phyloP scores from a whole-genome alignment of 495 filamentous ascomycete species.

The Hypoxylon lenormandii region DNA sequence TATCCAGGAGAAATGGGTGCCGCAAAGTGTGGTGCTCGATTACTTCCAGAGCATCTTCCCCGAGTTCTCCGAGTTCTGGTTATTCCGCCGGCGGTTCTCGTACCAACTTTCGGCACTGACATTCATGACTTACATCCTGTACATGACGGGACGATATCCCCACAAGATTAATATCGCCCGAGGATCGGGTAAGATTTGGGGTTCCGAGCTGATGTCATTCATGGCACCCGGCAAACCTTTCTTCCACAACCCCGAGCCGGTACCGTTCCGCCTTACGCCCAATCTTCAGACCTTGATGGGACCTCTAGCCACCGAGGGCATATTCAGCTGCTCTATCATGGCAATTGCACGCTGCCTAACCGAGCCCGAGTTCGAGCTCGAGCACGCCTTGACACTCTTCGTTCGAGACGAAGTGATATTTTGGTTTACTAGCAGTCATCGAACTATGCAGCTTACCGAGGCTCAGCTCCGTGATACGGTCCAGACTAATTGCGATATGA shows the following conservation, averaged over 20 bases:
- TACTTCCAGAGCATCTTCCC: constrained; percentile 92
- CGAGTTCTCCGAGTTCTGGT: constrained; percentile 92
- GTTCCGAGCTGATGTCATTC: constrained; percentile 86
- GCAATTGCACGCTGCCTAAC: constrained; percentile 94
- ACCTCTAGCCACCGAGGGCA: constrained; percentile 91
- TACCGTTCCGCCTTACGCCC: constrained; percentile 96
- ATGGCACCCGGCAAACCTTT: constrained; percentile 82
- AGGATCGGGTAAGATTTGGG: constrained; percentile 92
- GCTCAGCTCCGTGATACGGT: constrained; percentile 85
- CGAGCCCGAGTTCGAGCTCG: constrained; percentile 89
- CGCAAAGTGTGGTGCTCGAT: constrained; percentile 79
- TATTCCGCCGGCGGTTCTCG: constrained; percentile 94
- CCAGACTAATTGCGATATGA: constrained; percentile 84
- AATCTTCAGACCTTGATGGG: constrained; percentile 96
- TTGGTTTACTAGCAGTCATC: constrained; percentile 89
- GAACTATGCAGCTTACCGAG: constrained; percentile 68
- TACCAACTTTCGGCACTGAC: constrained; percentile 96
- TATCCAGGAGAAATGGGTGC: constrained; percentile 91
- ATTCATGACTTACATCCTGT: constrained; percentile 98
- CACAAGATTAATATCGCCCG: constrained; percentile 94
- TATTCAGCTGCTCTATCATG: constrained; percentile 92
- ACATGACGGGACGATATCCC: constrained; percentile 92
- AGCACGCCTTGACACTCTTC: constrained; percentile 91
- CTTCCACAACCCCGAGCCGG: constrained; percentile 93
- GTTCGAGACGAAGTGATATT: constrained; percentile 98